phyloP scores from a whole-genome alignment of 2,329 filamentous ascomycete species.

The Phialophora verrucosa region DNA sequence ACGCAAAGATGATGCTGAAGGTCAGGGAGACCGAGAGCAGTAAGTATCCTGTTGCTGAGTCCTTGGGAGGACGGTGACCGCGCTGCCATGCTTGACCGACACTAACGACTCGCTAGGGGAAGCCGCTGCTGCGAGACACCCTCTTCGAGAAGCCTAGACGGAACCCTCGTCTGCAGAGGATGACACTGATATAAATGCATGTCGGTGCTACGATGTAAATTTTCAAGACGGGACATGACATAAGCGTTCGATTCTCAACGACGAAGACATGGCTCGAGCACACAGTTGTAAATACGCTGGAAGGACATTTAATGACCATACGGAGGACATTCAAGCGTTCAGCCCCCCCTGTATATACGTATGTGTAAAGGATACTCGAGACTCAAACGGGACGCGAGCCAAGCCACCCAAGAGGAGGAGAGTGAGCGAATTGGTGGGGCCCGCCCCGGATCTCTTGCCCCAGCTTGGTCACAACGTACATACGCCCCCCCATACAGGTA shows the following conservation, averaged over 20 bases:
- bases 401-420: neutral
- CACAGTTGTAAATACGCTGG: neutral
- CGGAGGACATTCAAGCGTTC: neutral
- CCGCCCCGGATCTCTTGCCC: neutral
- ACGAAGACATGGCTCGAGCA: neutral
- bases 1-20: conserved; percentile 27
- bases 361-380: neutral
- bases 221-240: neutral
- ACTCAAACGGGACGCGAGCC: neutral
- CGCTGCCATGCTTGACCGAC: neutral
- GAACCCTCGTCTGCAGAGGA: neutral
- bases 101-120: conserved; percentile 20
- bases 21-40: conserved; percentile 23
- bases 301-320: neutral
- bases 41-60: conserved; percentile 18
- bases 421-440: neutral
- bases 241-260: neutral
- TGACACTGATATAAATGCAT: neutral
- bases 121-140: conserved; percentile 20
- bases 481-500: neutral
- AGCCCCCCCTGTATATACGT: neutral
- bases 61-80: neutral
- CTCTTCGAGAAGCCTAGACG: conserved; percentile 23
- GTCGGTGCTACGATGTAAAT: neutral
- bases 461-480: neutral